These are phyloP conservation scores for Heliamphora exappendiculata DNA, from an alignment of 148 eudicot species.

Conservation along the genomic window DNA sequence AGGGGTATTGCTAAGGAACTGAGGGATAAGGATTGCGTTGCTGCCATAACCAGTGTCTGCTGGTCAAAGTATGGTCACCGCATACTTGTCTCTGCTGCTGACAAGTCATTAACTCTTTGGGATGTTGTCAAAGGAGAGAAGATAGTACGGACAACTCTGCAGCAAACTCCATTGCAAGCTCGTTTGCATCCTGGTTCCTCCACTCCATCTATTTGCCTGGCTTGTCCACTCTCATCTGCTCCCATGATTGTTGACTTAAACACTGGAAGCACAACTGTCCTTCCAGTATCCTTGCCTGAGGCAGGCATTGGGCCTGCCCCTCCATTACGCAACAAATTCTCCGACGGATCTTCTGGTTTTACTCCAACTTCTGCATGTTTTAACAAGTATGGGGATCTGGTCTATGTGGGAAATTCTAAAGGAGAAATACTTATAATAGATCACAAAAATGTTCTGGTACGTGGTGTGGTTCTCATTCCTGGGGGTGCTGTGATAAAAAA, in stretches of 20 bases:
- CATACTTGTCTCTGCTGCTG: conserved; percentile 81
- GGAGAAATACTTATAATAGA: conserved; percentile 91
- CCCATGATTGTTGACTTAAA: conserved; percentile 73
- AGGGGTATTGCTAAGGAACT: conserved; percentile 79
- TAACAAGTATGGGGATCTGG: conserved; percentile 81
- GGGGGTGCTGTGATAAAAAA: conserved; percentile 75
- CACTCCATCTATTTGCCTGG: conserved; percentile 68
- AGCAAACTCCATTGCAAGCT: conserved; percentile 75
- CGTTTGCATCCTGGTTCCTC: conserved; percentile 79
- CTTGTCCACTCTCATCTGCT: conserved; percentile 81
- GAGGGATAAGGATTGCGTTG: conserved; percentile 56
- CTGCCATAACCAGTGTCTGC: conserved; percentile 84
- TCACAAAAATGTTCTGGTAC: conserved; percentile 39
- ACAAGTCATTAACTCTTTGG: conserved; percentile 85
- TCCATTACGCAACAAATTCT: conserved; percentile 62
- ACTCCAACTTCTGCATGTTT: conserved; percentile 88
- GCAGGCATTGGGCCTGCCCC: conserved; percentile 35
- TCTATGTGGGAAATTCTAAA: conserved; percentile 85
- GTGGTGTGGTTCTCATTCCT: conserved; percentile 51
- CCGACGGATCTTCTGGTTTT: conserved; percentile 68
- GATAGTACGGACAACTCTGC: conserved; percentile 48
- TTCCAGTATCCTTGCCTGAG: conserved; percentile 68
- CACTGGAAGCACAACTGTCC: conserved; percentile 38
- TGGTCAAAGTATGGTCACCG: conserved; percentile 92
- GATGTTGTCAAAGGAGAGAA: conserved; percentile 82